A percentile compares a stretch with the other conserved stretches of the same genome.
Evolutionary conservation across 257 asterid species (phyloP).

Genomic region (Solanum tacnaense): DNA sequence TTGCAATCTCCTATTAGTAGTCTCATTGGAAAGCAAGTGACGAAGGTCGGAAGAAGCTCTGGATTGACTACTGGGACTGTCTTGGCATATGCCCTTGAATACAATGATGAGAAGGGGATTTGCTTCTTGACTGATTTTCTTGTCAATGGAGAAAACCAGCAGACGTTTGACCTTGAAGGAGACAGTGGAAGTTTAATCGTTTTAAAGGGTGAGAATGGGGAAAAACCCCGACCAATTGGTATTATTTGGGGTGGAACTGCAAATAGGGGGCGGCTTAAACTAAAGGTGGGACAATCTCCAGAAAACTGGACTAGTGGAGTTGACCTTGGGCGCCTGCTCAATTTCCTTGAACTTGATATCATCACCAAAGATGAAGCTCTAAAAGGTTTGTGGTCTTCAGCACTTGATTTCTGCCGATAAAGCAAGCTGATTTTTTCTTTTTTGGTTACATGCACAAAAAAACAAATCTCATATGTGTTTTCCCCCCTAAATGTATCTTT

Average conservation of each 20-base stretch:
- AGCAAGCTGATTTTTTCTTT: neutral
- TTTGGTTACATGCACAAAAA: neutral
- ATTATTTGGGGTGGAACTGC: constrained; percentile 99
- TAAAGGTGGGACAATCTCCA: constrained; percentile 86
- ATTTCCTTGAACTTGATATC: constrained; percentile 91
- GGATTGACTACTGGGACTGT: constrained; percentile 90
- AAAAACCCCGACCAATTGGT: constrained; percentile 81
- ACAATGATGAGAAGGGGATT: constrained; percentile 92
- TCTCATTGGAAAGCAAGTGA: constrained; percentile 76
- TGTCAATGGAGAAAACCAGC: constrained; percentile 90
- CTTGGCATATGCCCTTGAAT: constrained; percentile 90
- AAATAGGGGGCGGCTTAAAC: constrained; percentile 80
- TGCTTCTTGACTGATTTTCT: constrained; percentile 93
- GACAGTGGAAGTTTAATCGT: constrained; percentile 97
- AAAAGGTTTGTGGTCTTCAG: constrained; percentile 44
- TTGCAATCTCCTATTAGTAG: constrained; percentile 82
- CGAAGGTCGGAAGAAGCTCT: constrained; percentile 96
- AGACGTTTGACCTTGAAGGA: constrained; percentile 96
- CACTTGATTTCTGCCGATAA: neutral
- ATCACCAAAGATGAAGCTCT: constrained; percentile 58
- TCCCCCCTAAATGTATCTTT: neutral
- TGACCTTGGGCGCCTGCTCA: constrained; percentile 94
- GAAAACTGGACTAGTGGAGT: constrained; percentile 99
- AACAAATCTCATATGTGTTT: neutral
- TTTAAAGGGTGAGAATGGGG: constrained; percentile 48